Conservation (phyloP, 192 early-diverging fungal genomes). For the Phycomyces nitens region DNA sequence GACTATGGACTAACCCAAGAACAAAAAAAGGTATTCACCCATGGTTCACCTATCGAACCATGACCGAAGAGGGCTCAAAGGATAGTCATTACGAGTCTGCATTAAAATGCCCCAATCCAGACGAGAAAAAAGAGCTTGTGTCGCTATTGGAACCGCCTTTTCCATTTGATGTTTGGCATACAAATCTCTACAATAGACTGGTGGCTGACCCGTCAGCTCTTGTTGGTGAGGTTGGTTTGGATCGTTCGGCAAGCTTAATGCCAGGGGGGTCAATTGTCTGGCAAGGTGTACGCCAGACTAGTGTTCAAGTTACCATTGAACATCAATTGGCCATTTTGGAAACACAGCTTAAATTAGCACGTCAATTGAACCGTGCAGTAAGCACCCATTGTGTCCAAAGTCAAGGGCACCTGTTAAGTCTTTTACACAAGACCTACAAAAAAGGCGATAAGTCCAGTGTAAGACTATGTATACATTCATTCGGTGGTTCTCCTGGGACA, state of each 20-base stretch:
- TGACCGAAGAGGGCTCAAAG: neutral
- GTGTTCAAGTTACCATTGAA: too few relatives aligned
- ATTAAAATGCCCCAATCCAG: constrained; percentile 2
- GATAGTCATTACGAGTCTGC: constrained; percentile 19
- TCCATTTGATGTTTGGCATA: constrained; percentile 22
- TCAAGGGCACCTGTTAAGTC: too few relatives aligned
- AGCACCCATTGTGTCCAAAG: too few relatives aligned
- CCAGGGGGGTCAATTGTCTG: too few relatives aligned
- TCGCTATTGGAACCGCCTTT: constrained; percentile 12
- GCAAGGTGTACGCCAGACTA: too few relatives aligned
- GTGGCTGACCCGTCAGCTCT: constrained; percentile 22
- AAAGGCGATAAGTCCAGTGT: too few relatives aligned
- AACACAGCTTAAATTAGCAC: too few relatives aligned
- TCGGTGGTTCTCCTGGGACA: too few relatives aligned
- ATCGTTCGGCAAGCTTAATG: constrained; percentile 29
- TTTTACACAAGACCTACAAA: too few relatives aligned
- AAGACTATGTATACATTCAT: too few relatives aligned
- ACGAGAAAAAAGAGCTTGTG: constrained; percentile 19
- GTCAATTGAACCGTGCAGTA: too few relatives aligned
- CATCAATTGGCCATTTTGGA: too few relatives aligned
- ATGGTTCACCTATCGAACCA: constrained; percentile 28
- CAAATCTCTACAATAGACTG: constrained; percentile 9
- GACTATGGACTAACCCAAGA: neutral
- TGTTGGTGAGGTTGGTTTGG: constrained; percentile 36
- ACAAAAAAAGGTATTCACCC: constrained; percentile 21